Evolutionary conservation across 2,329 filamentous ascomycete species (phyloP).

Genomic region (Dendryphion nanum): DNA sequence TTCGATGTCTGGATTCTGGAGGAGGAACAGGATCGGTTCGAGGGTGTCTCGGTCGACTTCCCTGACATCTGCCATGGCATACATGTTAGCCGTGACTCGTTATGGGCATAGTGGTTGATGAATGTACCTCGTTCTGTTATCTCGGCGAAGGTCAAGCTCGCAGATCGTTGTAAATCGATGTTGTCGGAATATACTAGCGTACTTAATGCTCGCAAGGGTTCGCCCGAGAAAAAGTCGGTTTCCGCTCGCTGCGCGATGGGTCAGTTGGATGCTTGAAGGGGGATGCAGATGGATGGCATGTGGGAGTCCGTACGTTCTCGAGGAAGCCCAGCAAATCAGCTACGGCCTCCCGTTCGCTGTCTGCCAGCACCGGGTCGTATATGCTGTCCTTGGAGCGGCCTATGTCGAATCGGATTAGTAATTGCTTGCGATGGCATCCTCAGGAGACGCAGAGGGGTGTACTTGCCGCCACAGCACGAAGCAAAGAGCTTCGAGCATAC

Average conservation of each 20-base stretch:
- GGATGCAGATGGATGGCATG: slow-evolving; percentile 14
- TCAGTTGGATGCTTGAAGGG: slow-evolving; percentile 34
- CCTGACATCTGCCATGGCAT: slow-evolving; percentile 70
- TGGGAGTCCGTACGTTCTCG: slow-evolving; percentile 71
- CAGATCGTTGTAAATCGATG: slow-evolving; percentile 94
- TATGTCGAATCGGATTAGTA: slow-evolving; percentile 26
- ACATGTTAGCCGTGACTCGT: slow-evolving; percentile 14
- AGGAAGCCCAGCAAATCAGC: slow-evolving; percentile 93
- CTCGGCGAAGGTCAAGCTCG: slow-evolving; percentile 96
- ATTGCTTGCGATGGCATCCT: slow-evolving; percentile 1
- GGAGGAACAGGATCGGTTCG: slow-evolving; percentile 90
- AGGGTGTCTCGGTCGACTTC: slow-evolving; percentile 94
- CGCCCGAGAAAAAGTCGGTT: slow-evolving; percentile 97
- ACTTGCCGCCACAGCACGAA: slow-evolving; percentile 39
- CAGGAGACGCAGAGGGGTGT: slow-evolving; percentile 2
- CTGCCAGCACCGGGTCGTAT: slow-evolving; percentile 69
- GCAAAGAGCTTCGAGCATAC: slow-evolving; percentile 37
- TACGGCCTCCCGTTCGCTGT: slow-evolving; percentile 95
- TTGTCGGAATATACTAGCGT: slow-evolving; percentile 98
- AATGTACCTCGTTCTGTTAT: slow-evolving; percentile 90
- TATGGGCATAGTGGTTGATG: background rate
- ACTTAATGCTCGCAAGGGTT: slow-evolving; percentile 88
- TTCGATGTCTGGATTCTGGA: slow-evolving; percentile 94
- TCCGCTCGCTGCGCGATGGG: slow-evolving; percentile 70
- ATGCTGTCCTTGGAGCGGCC: slow-evolving; percentile 49